These are phyloP conservation scores for Epichloe gansuensis DNA, from an alignment of 2,329 filamentous ascomycete species.

Conservation along the genomic window DNA sequence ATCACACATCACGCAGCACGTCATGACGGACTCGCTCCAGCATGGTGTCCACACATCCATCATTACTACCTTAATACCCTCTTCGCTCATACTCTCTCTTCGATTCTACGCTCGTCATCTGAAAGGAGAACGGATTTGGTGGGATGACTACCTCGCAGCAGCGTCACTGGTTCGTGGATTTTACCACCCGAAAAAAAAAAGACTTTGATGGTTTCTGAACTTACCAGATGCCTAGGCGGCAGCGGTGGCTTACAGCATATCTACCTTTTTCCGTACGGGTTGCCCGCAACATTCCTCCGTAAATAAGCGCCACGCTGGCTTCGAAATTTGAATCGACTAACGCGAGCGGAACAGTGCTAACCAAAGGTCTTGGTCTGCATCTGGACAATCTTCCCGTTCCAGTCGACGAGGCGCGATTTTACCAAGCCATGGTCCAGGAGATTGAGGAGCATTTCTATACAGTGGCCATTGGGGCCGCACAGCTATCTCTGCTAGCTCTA, in stretches of 20 bases:
- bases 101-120: conserved; percentile 7
- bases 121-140: conserved; percentile 5
- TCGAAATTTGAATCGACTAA: not conserved
- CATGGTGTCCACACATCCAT: conserved; percentile 5
- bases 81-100: conserved; percentile 2
- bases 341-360: not conserved
- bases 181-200: not conserved
- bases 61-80: not conserved
- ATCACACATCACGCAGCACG: not conserved
- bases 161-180: conserved; percentile 5
- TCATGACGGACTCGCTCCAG: not conserved
- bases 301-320: not conserved
- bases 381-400: conserved; percentile 5
- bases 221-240: not conserved
- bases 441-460: conserved; percentile 9
- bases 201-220: not conserved
- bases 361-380: conserved; percentile 5
- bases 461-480: conserved; percentile 6
- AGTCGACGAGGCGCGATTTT: conserved; percentile 5
- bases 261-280: not conserved
- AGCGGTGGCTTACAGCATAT: not conserved
- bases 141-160: conserved; percentile 8
- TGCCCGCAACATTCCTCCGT: not conserved
- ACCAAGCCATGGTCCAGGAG: conserved; percentile 7
- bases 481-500: conserved; percentile 5